These are phyloP conservation scores for Tetrahymena elliotti DNA, from an alignment of 73 alveolate genomes.

Conservation along the genomic window DNA sequence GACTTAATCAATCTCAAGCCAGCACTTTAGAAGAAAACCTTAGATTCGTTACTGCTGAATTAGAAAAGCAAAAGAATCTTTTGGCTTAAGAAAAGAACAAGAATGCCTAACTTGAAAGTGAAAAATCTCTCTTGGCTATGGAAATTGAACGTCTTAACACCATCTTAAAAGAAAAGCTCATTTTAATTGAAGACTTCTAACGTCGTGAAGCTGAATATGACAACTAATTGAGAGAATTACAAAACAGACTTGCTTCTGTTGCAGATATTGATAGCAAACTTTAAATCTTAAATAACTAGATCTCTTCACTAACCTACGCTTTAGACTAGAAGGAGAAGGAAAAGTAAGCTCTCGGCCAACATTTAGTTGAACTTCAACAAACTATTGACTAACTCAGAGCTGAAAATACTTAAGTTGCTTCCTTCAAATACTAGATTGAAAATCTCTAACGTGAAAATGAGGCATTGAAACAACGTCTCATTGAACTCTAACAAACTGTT, in stretches of 20 bases:
- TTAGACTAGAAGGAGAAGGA: neutral
- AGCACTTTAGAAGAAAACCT: neutral
- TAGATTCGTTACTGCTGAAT: neutral
- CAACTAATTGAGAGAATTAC: neutral
- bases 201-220: neutral
- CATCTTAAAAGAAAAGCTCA: neutral
- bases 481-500: neutral
- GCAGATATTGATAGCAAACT: neutral
- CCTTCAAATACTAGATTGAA: neutral
- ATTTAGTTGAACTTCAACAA: neutral
- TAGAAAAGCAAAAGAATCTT: neutral
- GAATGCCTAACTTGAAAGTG: neutral
- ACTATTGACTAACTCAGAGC: neutral
- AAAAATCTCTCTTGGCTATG: neutral
- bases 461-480: neutral
- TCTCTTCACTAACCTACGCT: neutral
- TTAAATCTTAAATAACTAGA: neutral
- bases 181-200: neutral
- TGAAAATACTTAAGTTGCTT: neutral
- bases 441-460: neutral
- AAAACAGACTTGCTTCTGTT: neutral
- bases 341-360: neutral
- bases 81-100: neutral
- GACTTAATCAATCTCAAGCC: neutral
- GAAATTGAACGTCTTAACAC: neutral